Evolutionary conservation across 2,329 filamentous ascomycete genomes (phyloP).

Genomic region (Trichoderma afroharzianum): DNA sequence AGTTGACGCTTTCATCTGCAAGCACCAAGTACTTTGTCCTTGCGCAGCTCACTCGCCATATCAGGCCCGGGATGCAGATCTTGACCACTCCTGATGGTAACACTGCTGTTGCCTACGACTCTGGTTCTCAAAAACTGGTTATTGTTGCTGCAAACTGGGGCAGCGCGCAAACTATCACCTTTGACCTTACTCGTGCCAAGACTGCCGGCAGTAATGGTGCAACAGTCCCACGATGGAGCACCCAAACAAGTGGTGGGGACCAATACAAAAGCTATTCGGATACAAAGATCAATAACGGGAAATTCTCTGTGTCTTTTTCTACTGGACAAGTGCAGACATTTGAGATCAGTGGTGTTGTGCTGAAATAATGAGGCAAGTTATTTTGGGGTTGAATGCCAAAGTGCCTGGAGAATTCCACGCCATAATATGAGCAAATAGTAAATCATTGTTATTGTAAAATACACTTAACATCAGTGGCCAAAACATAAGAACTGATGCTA

Average conservation of each 20-base stretch:
- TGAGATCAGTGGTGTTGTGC: conserved; percentile 1
- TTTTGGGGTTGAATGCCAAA: background rate
- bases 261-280: conserved; percentile 1
- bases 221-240: conserved; percentile 5
- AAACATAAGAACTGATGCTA: background rate
- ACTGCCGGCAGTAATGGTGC: background rate
- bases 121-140: background rate
- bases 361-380: background rate
- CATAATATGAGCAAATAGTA: background rate
- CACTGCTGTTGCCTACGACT: background rate
- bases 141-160: background rate
- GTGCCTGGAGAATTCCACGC: background rate
- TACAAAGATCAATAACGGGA: background rate
- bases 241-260: background rate
- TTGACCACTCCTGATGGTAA: background rate
- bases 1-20: conserved; percentile 1
- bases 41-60: conserved; percentile 1
- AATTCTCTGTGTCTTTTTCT: background rate
- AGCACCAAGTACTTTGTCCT: conserved; percentile 3
- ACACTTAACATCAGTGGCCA: background rate
- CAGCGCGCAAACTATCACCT: background rate
- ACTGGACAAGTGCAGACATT: conserved; percentile 4
- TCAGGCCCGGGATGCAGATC: conserved; percentile 4
- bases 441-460: background rate
- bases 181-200: background rate